phyloP scores from a whole-genome alignment of 2,329 filamentous ascomycete genomes.

The Paracamarosporium sp. region DNA sequence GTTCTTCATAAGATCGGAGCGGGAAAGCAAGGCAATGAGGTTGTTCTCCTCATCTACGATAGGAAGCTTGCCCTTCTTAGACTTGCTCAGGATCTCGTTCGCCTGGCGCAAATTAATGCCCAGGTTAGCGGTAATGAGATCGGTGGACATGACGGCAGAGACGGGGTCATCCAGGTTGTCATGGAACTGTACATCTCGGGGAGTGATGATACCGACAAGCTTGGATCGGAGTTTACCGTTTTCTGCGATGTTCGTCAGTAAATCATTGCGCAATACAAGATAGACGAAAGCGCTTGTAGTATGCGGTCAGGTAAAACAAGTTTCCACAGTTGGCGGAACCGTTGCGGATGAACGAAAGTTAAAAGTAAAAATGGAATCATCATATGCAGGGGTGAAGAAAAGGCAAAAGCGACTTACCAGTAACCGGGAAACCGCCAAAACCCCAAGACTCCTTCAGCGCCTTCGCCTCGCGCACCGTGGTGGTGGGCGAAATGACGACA shows the following conservation, averaged over 20 bases:
- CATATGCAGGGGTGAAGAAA: slow-evolving; percentile 53
- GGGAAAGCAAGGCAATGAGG: slow-evolving; percentile 60
- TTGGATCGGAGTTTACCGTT: slow-evolving; percentile 92
- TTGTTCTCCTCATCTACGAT: slow-evolving; percentile 86
- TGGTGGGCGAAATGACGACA: slow-evolving; percentile 84
- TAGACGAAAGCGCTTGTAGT: slow-evolving; percentile 1
- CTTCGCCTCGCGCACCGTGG: slow-evolving; percentile 89
- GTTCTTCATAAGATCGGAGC: slow-evolving; percentile 97
- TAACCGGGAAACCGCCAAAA: slow-evolving; percentile 97
- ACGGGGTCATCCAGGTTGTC: slow-evolving; percentile 74
- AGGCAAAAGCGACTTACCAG: slow-evolving; percentile 71
- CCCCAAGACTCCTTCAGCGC: slow-evolving; percentile 97
- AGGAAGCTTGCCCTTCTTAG: slow-evolving; percentile 98
- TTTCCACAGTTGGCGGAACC: slow-evolving; percentile 88
- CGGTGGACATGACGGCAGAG: slow-evolving; percentile 91
- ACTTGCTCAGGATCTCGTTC: slow-evolving; percentile 90
- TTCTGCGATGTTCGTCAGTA: slow-evolving; percentile 63
- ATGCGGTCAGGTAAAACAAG: slow-evolving; percentile 2
- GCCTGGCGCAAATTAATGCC: slow-evolving; percentile 87
- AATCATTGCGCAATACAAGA: slow-evolving; percentile 7
- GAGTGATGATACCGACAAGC: slow-evolving; percentile 96
- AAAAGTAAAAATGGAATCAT: slow-evolving; percentile 79
- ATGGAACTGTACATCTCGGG: slow-evolving; percentile 98
- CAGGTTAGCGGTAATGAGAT: slow-evolving; percentile 84
- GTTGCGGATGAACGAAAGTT: slow-evolving; percentile 99